Base-by-base conservation (phyloP, 371 early-diverging fungal species). In the Apophysomyces trapeziformis region DNA sequence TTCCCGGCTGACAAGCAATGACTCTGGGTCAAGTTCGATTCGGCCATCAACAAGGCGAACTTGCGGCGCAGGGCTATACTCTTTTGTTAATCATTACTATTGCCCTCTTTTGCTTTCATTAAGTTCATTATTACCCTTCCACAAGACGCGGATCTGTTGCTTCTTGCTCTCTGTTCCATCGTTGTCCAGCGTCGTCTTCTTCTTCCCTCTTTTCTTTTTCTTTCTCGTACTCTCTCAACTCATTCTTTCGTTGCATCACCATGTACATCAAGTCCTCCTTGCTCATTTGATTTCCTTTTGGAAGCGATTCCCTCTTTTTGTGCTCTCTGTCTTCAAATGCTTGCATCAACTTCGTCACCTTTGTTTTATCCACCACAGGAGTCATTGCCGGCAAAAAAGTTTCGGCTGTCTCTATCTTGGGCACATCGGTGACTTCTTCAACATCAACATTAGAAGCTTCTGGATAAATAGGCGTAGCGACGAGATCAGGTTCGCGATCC, bases 21-120 rank as follows among this genome's bases (percentile, higher is more conserved):
- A 87, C 18, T 82, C 83, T 37, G 75, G 69, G 68, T 92, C 92
- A 63, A 92, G 66, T 5, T 82, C 85, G 68, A 89, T 87, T 58
- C 84, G 58, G 13, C 92, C 92, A 60, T 89, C 82, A 4, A 89
- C 78, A 21, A 89, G 60, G 38, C 82, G 78, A 8, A 90, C 82
- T 56, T 87, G 87, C 11, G 87, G 85, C 0, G 86, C 88, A 69
- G n/a, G 21, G 32, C 54, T 50, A 11, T 2, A 21, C 21, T 21
- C 9, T 2, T 26, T 21, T 16, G 21, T 50, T 77, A 73, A 7
- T 82, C 32, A 79, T 44, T 72, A 70, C 38, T n/a, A 14, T 8
- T 9, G 14, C 12, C n/a, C 32, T 4, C 12, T 6, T 59, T 7
- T 3, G 8, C 8, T 46, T 37, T 32, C 11, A 38, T 5, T 2